These are phyloP conservation scores for Pseudogymnoascus sp. DNA, from an alignment of 2,329 filamentous ascomycete genomes.

Conservation along the genomic window DNA sequence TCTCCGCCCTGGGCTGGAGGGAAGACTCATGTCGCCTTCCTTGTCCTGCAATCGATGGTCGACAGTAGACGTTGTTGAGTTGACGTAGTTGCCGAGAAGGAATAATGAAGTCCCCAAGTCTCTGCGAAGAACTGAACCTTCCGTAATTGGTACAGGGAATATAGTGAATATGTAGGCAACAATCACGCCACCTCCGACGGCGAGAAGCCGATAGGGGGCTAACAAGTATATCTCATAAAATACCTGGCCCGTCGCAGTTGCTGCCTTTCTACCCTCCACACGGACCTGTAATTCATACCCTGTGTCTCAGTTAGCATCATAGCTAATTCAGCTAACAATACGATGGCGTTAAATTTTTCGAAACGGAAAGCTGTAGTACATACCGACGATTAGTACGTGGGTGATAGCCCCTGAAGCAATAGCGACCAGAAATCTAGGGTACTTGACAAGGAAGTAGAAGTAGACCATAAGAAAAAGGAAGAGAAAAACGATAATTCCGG, in stretches of 20 bases:
- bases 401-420: slow-evolving; percentile 56
- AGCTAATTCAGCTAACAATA: not conserved
- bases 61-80: slow-evolving; percentile 60
- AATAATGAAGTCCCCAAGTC: slow-evolving; percentile 61
- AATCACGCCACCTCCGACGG: slow-evolving; percentile 54
- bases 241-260: slow-evolving; percentile 53
- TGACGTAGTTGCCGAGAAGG: slow-evolving; percentile 65
- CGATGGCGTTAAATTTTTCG: not conserved
- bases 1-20: slow-evolving; percentile 10
- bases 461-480: slow-evolving; percentile 29
- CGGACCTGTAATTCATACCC: slow-evolving; percentile 18
- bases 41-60: slow-evolving; percentile 34
- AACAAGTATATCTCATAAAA: slow-evolving; percentile 61
- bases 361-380: not conserved
- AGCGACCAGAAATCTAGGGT: slow-evolving; percentile 50
- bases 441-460: slow-evolving; percentile 56
- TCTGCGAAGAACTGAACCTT: slow-evolving; percentile 58
- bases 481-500: slow-evolving; percentile 58
- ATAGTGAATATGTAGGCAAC: slow-evolving; percentile 69
- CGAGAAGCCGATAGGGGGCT: slow-evolving; percentile 60
- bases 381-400: slow-evolving; percentile 34
- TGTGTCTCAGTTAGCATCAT: not conserved
- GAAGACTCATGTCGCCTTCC: slow-evolving; percentile 36
- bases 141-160: slow-evolving; percentile 64
- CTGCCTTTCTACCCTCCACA: slow-evolving; percentile 41